A percentile compares a stretch with the other conserved stretches of the same genome.
Conservation (phyloP, 345 rosid genomes). For the Salix purpurea region DNA sequence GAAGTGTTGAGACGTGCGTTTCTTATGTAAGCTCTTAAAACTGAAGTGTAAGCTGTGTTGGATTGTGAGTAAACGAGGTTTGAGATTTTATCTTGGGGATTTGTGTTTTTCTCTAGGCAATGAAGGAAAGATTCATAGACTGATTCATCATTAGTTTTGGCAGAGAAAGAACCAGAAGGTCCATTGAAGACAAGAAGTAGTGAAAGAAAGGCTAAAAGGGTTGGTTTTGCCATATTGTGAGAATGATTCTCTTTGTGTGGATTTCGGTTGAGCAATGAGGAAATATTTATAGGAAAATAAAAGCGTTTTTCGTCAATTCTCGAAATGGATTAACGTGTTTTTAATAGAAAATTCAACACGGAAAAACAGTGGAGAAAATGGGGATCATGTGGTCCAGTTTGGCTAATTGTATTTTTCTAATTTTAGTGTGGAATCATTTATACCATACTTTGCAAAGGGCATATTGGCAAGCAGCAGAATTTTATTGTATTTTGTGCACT, state of each 20-base stretch:
- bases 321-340: too few species aligned
- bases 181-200: slow-evolving; percentile 5
- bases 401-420: background rate
- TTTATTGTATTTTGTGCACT: too few species aligned
- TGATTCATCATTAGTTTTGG: slow-evolving; percentile 9
- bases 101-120: slow-evolving; percentile 38
- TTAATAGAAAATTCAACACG: too few species aligned
- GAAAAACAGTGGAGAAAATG: too few species aligned
- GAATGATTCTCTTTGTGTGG: background rate
- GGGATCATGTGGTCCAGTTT: background rate
- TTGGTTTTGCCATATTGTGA: slow-evolving; percentile 7
- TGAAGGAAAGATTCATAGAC: slow-evolving; percentile 36
- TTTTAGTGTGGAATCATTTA: too few species aligned
- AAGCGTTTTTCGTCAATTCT: too few species aligned
- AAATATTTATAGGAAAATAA: too few species aligned
- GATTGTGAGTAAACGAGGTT: slow-evolving; percentile 30
- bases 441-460: too few species aligned
- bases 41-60: slow-evolving; percentile 39
- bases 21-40: slow-evolving; percentile 49
- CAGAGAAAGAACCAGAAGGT: slow-evolving; percentile 11
- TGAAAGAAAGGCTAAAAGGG: background rate
- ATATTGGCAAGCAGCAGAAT: too few species aligned
- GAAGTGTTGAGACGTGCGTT: slow-evolving; percentile 53
- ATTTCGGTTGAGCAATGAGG: too few species aligned
- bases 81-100: slow-evolving; percentile 19